A percentile compares a stretch with the other conserved stretches of the same genome.
Conservation (phyloP, 176 grass and related monocot species). For the Lolium perenne region DNA sequence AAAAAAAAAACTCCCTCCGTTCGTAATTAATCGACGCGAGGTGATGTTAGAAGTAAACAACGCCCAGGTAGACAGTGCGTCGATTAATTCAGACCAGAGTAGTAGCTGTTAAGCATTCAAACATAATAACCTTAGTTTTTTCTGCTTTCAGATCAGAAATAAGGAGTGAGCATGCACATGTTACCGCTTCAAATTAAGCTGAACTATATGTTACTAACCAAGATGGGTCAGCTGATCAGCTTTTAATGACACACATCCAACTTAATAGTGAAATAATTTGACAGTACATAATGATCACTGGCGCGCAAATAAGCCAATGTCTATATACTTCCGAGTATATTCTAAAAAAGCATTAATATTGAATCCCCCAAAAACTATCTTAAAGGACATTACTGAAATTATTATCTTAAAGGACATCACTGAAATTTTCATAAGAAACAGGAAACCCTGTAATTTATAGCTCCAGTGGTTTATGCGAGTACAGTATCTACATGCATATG, state of each 20-base stretch:
- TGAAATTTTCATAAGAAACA: not conserved
- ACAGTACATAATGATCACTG: not conserved
- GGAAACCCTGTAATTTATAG: not conserved
- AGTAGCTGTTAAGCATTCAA: not conserved
- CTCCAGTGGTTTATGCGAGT: not conserved
- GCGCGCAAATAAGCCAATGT: not conserved
- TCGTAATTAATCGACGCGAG: no score
- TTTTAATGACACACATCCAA: not conserved
- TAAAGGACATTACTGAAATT: not conserved
- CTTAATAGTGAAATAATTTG: not conserved
- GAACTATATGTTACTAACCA: not conserved
- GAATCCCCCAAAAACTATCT: not conserved
- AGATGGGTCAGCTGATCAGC: not conserved
- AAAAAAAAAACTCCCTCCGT: no score
- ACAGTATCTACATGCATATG: not conserved
- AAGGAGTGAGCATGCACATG: not conserved
- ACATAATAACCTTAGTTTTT: not conserved
- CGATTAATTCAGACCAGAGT: no score
- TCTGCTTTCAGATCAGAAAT: not conserved
- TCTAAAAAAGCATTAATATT: not conserved
- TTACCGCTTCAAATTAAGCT: not conserved
- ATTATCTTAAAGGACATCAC: no score
- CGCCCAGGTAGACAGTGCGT: no score
- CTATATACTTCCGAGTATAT: not conserved
- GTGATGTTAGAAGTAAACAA: no score